phyloP scores from a whole-genome alignment of 306 rosid genomes.

The Gleditsia sinensis region DNA sequence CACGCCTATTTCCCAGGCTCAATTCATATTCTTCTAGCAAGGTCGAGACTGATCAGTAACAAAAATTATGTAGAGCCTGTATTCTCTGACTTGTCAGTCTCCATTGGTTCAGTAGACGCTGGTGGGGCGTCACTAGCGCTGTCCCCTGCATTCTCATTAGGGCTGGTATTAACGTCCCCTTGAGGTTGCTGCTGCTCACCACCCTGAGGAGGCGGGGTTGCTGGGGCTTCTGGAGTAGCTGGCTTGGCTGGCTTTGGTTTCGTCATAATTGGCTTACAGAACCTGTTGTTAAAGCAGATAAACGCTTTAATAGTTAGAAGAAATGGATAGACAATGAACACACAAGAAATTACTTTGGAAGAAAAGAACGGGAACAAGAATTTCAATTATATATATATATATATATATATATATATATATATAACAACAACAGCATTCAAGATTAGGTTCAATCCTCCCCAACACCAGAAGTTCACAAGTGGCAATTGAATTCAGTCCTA shows the following conservation, averaged over 20 bases:
- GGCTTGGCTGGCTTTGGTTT: slow-evolving; percentile 85
- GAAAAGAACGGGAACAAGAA: background rate
- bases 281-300: slow-evolving; percentile 43
- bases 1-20: slow-evolving; percentile 2
- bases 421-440: background rate
- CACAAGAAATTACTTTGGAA: background rate
- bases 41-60: slow-evolving; percentile 6
- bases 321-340: background rate
- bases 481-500: background rate
- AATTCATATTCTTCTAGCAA: slow-evolving; percentile 25
- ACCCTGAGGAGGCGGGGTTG: slow-evolving; percentile 53
- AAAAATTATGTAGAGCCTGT: slow-evolving; percentile 49
- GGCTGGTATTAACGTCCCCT: slow-evolving; percentile 31
- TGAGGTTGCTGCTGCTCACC: slow-evolving; percentile 45
- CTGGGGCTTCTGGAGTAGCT: slow-evolving; percentile 64
- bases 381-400: too few species aligned
- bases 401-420: too few species aligned
- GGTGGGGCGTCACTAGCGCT: slow-evolving; percentile 49
- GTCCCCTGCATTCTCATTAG: slow-evolving; percentile 46
- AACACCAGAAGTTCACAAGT: too few species aligned
- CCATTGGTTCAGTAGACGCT: slow-evolving; percentile 72
- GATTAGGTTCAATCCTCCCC: background rate
- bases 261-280: slow-evolving; percentile 78
- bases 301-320: background rate
- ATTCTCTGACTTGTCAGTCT: slow-evolving; percentile 67